Evolutionary conservation across 495 filamentous ascomycete species (phyloP), one percentile per base, ranked within the genome.

Genomic region (Hypoxylon fuscum): DNA sequence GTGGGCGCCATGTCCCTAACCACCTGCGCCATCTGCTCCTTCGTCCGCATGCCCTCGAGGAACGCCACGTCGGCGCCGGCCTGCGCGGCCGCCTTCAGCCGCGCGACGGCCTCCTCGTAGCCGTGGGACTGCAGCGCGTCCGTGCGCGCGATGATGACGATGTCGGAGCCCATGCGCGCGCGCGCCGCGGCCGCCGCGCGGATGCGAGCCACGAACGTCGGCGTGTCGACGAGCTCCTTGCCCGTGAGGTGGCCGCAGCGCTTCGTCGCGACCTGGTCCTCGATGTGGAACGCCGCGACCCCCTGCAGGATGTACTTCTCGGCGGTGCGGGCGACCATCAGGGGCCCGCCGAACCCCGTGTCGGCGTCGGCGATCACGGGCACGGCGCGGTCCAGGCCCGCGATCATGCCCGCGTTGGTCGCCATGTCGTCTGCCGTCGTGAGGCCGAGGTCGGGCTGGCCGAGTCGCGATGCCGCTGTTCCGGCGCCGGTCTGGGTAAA

Each of bases 291-390:
- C 7, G 81, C 89, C 3, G 88, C 88, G 0, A 90, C 85, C n/a
- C 86, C 86, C 8, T 85, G 81, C n/a, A 79, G 78, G 37, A 85
- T 84, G 68, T 90, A 91, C 40, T 85, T 76, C 58, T 82, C 76
- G n/a, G 55, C 81, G 1, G 87, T 81, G 31, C 83, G 79, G n/a
- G 82, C 76, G 14, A 90, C 82, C 78, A 87, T 86, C 27, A 88
- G 62, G 0, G 84, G 83, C 0, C 83, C 85, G 59, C 85, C 86
- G 50, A 83, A 88, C 17, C 86, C 85, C 10, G 82, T 85, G 70
- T 91, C 88, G 61, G 85, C 87, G 63, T 90, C 88, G n/a, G 88
- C 88, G 68, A 91, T 89, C 4, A 90, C 61, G 1, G 80, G 78
- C 0, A 81, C 76, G 25, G 71, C 71, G 0, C 84, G 84, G 58